phyloP scores from a whole-genome alignment of 129 eudicot species.

The Flaveria brownii region DNA sequence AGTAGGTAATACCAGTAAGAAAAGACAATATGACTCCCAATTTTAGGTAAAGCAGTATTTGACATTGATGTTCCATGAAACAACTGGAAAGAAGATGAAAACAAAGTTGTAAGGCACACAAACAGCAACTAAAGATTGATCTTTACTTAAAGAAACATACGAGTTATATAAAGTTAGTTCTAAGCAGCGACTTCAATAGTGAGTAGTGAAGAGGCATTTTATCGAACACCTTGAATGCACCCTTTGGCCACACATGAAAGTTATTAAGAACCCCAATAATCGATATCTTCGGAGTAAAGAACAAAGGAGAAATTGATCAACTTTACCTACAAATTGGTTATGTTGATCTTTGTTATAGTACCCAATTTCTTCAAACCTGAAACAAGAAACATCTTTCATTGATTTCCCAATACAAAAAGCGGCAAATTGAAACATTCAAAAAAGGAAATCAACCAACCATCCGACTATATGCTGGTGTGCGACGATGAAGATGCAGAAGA shows the following conservation, averaged over 20 bases:
- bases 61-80: conserved; percentile 41
- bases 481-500: conserved; percentile 13
- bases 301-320: neutral
- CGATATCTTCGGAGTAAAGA: neutral
- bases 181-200: neutral
- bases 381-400: conserved; percentile 15
- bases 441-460: conserved; percentile 25
- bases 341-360: conserved; percentile 1
- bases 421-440: neutral
- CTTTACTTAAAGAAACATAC: neutral
- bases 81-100: conserved; percentile 23
- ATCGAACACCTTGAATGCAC: conserved; percentile 31
- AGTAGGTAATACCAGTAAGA: conserved; percentile 36
- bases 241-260: neutral
- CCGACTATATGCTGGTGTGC: neutral
- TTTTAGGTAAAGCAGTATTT: conserved; percentile 26
- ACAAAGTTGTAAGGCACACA: conserved; percentile 1
- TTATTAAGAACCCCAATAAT: neutral
- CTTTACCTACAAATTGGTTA: neutral
- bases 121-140: neutral
- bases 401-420: neutral
- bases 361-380: conserved; percentile 23
- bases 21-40: conserved; percentile 35
- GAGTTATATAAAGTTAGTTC: neutral
- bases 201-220: conserved; percentile 22